Conservation (phyloP, 176 grass and related monocot genomes). For the Eragrostis curvula region DNA sequence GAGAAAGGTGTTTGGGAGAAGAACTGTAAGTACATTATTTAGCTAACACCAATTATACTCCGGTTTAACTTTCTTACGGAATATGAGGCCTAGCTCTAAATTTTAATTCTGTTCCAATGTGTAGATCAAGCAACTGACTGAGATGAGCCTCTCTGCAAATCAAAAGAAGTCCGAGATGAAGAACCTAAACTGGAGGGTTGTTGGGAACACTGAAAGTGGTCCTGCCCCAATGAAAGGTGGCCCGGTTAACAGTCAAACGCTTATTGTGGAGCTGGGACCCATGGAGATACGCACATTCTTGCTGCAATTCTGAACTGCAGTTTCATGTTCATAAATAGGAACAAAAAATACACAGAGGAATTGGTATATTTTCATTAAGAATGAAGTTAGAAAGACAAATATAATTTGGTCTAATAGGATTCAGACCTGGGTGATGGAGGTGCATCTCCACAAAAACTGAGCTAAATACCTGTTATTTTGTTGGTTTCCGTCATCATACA, state of each 20-base stretch:
- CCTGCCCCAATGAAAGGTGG: slow-evolving; percentile 52
- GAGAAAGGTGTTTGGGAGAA: slow-evolving; percentile 69
- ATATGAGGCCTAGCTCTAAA: background rate
- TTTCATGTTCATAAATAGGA: background rate
- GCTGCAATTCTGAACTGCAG: slow-evolving; percentile 57
- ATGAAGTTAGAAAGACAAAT: too few relatives aligned
- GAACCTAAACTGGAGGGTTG: slow-evolving; percentile 62
- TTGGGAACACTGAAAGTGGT: slow-evolving; percentile 30
- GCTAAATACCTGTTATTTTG: too few relatives aligned
- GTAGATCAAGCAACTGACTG: slow-evolving; percentile 77
- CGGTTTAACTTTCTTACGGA: background rate
- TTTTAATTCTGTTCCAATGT: background rate
- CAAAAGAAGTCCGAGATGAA: slow-evolving; percentile 84
- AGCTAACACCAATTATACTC: background rate
- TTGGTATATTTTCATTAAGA: too few relatives aligned
- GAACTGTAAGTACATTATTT: slow-evolving; percentile 51
- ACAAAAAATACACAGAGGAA: background rate
- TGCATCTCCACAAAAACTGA: too few relatives aligned
- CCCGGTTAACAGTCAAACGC: slow-evolving; percentile 49
- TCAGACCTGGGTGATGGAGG: too few relatives aligned
- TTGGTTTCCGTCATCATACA: too few relatives aligned
- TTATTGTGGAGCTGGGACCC: slow-evolving; percentile 73
- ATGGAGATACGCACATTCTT: slow-evolving; percentile 96
- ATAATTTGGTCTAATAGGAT: too few relatives aligned
- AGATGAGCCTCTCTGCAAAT: slow-evolving; percentile 82